phyloP scores from a whole-genome alignment of 2,329 filamentous ascomycete species.

The Hymenoscyphus salicellus region DNA sequence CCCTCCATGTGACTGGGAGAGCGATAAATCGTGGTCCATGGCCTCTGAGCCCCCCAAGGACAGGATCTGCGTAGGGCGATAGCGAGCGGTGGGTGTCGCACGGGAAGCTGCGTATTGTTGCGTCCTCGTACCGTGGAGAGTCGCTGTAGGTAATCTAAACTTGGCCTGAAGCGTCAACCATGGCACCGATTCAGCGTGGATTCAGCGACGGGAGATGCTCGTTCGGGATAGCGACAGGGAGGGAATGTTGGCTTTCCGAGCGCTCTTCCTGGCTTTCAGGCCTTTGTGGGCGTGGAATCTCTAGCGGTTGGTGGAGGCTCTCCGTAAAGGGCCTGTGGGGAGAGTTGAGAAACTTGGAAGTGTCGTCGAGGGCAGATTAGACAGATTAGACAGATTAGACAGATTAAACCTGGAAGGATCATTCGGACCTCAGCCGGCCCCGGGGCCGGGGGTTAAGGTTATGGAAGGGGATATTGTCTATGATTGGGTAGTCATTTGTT shows the following conservation, averaged over 20 bases:
- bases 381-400: neutral
- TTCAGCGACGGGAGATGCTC: neutral
- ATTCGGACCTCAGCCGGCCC: neutral
- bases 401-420: neutral
- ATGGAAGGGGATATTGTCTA: neutral
- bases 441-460: neutral
- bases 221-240: neutral
- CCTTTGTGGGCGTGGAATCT: neutral
- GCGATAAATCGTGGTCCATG: conserved; percentile 90
- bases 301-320: neutral
- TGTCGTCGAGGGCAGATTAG: neutral
- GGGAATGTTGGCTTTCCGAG: neutral
- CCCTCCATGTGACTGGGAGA: conserved; percentile 88
- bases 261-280: neutral
- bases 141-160: conserved; percentile 1
- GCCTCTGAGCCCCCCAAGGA: neutral
- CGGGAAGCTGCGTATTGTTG: neutral
- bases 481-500: neutral
- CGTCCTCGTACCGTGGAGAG: neutral
- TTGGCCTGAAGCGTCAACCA: conserved; percentile 1
- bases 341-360: neutral
- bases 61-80: neutral
- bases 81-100: neutral
- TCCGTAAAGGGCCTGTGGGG: neutral
- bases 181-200: neutral